Conservation (phyloP, 2,329 filamentous ascomycete species). For the Fusarium oligoseptatum region DNA sequence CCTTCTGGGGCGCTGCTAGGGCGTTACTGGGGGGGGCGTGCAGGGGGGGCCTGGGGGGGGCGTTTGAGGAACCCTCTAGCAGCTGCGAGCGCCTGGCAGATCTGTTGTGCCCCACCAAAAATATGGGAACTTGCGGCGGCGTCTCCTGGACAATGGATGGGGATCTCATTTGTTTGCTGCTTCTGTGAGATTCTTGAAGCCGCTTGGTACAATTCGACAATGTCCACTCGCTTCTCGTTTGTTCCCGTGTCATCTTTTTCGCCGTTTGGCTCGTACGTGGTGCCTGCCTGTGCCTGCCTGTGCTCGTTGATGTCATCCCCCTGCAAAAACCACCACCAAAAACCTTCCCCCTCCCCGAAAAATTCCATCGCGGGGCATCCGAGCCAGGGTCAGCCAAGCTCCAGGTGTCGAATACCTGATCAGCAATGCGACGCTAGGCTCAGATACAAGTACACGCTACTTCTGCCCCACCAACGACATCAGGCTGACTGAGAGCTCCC, state of each 20-base stretch:
- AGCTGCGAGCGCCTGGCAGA: slow-evolving; percentile 43
- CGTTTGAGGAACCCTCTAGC: slow-evolving; percentile 53
- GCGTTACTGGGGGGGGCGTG: no score
- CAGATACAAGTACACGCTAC: slow-evolving; percentile 27
- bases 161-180: slow-evolving; percentile 27
- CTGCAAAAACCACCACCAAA: slow-evolving; percentile 24
- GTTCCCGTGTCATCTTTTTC: slow-evolving; percentile 34
- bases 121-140: slow-evolving; percentile 17
- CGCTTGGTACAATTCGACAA: background rate
- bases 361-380: slow-evolving; percentile 50
- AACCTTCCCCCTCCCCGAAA: slow-evolving; percentile 44
- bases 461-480: slow-evolving; percentile 39
- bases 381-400: slow-evolving; percentile 27
- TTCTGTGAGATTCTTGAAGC: slow-evolving; percentile 27
- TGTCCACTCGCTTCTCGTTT: slow-evolving; percentile 11
- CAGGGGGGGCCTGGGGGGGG: slow-evolving; percentile 41
- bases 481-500: slow-evolving; percentile 30
- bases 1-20: no score
- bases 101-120: slow-evolving; percentile 37
- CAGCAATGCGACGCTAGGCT: fast-evolving
- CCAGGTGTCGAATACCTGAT: slow-evolving; percentile 37
- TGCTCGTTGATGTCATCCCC: slow-evolving; percentile 50
- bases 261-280: slow-evolving; percentile 9
- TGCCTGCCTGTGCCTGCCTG: background rate
- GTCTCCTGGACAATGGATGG: slow-evolving; percentile 29